These are phyloP conservation scores for Dendryphion nanum DNA, from an alignment of 2,329 filamentous ascomycete genomes.

Conservation along the genomic window DNA sequence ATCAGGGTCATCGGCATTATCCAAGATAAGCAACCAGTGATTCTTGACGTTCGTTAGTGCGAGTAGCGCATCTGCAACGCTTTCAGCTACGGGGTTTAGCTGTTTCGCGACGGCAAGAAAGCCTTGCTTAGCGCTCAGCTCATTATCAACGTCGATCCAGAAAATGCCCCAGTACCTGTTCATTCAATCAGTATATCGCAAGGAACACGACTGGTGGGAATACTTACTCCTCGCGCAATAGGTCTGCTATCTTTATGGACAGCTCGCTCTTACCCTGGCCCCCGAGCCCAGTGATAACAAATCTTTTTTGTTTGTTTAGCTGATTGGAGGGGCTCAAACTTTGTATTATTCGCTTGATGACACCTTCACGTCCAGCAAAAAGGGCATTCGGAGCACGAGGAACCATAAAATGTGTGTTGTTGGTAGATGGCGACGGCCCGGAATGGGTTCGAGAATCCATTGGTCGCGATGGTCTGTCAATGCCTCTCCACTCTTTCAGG, in stretches of 20 bases:
- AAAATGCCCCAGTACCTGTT: conserved; percentile 33
- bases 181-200: conserved; percentile 5
- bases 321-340: conserved; percentile 8
- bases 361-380: conserved; percentile 20
- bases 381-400: conserved; percentile 18
- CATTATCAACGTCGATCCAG: conserved; percentile 28
- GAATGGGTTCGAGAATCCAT: too few species aligned
- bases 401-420: conserved; percentile 6
- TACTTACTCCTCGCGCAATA: conserved; percentile 19
- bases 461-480: too few species aligned
- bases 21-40: conserved; percentile 20
- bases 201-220: neutral
- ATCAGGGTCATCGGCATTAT: conserved; percentile 23
- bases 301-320: conserved; percentile 11
- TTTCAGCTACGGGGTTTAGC: conserved; percentile 12
- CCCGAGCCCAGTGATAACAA: conserved; percentile 31
- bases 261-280: conserved; percentile 35
- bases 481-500: neutral
- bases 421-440: too few species aligned
- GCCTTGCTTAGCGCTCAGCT: conserved; percentile 14
- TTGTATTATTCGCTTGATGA: conserved; percentile 10
- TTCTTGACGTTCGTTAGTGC: conserved; percentile 11
- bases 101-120: conserved; percentile 22
- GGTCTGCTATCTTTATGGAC: conserved; percentile 23
- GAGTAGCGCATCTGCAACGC: conserved; percentile 12